Evolutionary conservation across 2,329 filamentous ascomycete genomes (phyloP).

Genomic region (Hypocreales sp.): DNA sequence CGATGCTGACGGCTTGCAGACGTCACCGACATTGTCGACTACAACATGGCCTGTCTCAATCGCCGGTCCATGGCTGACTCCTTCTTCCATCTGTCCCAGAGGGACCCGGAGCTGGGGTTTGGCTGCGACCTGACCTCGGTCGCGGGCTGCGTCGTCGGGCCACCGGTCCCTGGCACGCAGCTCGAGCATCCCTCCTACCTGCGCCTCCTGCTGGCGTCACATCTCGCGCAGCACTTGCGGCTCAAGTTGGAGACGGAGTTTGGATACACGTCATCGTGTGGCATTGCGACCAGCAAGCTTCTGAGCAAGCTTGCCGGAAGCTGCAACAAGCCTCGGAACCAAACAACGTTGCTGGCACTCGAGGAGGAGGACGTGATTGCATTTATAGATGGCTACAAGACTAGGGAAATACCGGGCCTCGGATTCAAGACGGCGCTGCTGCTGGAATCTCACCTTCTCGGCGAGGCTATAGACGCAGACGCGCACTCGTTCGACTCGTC

Average conservation of each 20-base stretch:
- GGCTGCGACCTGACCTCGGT: slow-evolving; percentile 54
- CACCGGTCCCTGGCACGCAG: slow-evolving; percentile 7
- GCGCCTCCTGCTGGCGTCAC: slow-evolving; percentile 62
- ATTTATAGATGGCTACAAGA: slow-evolving; percentile 63
- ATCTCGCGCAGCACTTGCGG: slow-evolving; percentile 64
- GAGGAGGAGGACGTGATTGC: slow-evolving; percentile 35
- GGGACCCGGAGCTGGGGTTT: slow-evolving; percentile 71
- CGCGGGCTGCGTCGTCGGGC: slow-evolving; percentile 41
- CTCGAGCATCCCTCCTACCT: slow-evolving; percentile 27
- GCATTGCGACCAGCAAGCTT: slow-evolving; percentile 76
- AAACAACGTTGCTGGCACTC: slow-evolving; percentile 68
- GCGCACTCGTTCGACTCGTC: slow-evolving; percentile 21
- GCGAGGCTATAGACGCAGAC: slow-evolving; percentile 15
- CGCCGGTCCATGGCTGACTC: slow-evolving; percentile 44
- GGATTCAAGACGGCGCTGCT: slow-evolving; percentile 49
- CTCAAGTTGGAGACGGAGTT: slow-evolving; percentile 56
- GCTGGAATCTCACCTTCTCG: slow-evolving; percentile 37
- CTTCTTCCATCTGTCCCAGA: slow-evolving; percentile 63
- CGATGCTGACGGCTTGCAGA: slow-evolving; percentile 31
- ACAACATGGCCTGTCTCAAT: slow-evolving; percentile 64
- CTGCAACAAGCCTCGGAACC: slow-evolving; percentile 71
- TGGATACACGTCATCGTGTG: slow-evolving; percentile 78
- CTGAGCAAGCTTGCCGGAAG: slow-evolving; percentile 75
- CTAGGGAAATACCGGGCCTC: slow-evolving; percentile 73
- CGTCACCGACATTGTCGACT: slow-evolving; percentile 72